Percentiles rank a stretch among this genome's conserved stretches.
phyloP scores from a whole-genome alignment of 2,329 filamentous ascomycete genomes.

The Botrytis cinerea region DNA sequence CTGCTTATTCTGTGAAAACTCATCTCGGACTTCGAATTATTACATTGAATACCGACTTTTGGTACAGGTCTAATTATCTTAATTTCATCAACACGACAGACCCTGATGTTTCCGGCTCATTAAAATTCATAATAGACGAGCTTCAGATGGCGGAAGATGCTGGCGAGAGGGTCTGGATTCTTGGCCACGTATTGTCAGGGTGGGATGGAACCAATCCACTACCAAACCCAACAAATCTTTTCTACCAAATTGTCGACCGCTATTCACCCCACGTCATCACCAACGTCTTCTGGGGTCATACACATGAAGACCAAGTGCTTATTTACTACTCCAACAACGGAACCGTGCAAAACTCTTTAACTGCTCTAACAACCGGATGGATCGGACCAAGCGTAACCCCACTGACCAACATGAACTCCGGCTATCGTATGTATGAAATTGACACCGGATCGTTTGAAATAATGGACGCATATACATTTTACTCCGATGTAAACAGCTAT shows the following conservation, averaged over 20 bases:
- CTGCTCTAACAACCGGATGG: constrained; percentile 53
- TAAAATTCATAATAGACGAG: constrained; percentile 53
- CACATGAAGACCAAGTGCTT: constrained; percentile 56
- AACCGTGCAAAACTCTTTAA: constrained; percentile 45
- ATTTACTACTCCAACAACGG: constrained; percentile 57
- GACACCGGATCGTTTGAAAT: constrained; percentile 56
- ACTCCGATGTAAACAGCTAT: constrained; percentile 52
- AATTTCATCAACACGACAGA: constrained; percentile 55
- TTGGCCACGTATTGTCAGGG: constrained; percentile 56
- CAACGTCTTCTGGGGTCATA: constrained; percentile 57
- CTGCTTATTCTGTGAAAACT: constrained; percentile 56
- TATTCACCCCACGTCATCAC: constrained; percentile 58
- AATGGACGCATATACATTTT: constrained; percentile 56
- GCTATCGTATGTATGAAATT: constrained; percentile 56
- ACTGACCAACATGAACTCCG: constrained; percentile 55
- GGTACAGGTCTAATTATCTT: constrained; percentile 48
- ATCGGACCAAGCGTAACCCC: constrained; percentile 55
- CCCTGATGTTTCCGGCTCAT: constrained; percentile 51
- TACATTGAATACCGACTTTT: constrained; percentile 55
- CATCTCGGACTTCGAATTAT: constrained; percentile 55
- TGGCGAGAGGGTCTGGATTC: constrained; percentile 54
- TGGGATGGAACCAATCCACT: constrained; percentile 58
- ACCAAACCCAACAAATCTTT: constrained; percentile 54
- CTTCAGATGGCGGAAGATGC: constrained; percentile 54
- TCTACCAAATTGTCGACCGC: constrained; percentile 57